Evolutionary conservation across 2,329 filamentous ascomycete genomes (phyloP).

Genomic region (Pseudogymnoascus sp.): DNA sequence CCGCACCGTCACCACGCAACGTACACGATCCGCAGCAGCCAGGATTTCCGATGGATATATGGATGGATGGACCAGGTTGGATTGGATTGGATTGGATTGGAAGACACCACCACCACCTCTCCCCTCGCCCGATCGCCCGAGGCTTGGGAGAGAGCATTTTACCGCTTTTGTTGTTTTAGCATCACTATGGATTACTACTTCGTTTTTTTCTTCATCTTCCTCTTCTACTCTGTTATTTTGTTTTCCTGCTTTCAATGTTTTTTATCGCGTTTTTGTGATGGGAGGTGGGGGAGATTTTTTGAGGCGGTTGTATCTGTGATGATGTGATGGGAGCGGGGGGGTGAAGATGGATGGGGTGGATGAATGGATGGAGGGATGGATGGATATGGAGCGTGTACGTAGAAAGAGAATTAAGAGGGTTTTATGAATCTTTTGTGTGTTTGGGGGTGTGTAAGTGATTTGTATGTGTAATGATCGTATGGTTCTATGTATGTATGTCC

Average conservation of each 20-base stretch:
- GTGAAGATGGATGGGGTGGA: background rate
- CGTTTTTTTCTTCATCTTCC: background rate
- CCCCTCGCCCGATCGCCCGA: background rate
- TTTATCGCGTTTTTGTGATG: background rate
- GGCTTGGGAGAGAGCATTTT: background rate
- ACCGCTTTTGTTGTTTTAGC: background rate
- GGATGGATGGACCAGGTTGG: background rate
- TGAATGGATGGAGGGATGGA: background rate
- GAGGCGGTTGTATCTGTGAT: background rate
- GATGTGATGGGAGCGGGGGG: background rate
- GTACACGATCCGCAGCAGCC: background rate
- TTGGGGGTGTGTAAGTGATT: background rate
- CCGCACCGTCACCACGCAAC: background rate
- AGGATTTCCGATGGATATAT: background rate
- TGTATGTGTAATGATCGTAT: background rate
- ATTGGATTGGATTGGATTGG: background rate
- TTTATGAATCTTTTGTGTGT: background rate
- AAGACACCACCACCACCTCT: background rate
- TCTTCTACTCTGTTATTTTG: background rate
- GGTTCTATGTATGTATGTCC: background rate
- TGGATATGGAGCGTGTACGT: slow-evolving; percentile 2
- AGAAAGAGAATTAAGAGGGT: background rate
- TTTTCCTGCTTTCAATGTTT: background rate
- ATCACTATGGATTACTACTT: slow-evolving; percentile 2
- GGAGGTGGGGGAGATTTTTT: background rate